Evolutionary conservation across 495 filamentous ascomycete genomes (phyloP), one percentile per base, ranked within the genome.

Genomic region (Penicillium arizonense): DNA sequence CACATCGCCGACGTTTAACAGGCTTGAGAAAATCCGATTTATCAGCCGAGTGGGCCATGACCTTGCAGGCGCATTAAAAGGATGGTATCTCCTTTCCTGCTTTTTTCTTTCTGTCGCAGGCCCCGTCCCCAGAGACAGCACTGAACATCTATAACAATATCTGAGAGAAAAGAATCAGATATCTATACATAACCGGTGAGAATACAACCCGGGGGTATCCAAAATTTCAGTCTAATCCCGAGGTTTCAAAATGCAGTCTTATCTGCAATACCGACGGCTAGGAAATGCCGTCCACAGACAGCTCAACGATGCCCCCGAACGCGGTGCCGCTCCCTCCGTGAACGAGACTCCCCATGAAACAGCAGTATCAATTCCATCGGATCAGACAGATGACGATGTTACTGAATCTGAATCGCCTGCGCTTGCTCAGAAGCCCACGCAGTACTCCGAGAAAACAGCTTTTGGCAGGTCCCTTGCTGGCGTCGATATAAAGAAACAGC

Each of bases 181-280:
- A 30, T 30, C 28, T 30, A 30, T 30, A 30, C 28, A 30, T 42
- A 33, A 50, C 40, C 48, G 53, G 57, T 53, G 53, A 61, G 50
- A 61, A 47, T 14, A 51, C 41, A 57, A 51, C 45, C 30, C 24
- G 20, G 13, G n/a, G 9, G n/a, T 26, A 13, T 8, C 18, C 10
- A 21, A 52, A 44, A 44, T 16, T 50, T 38, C 55, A 45, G 44
- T 57, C 54, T 57, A 55, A 55, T 52, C 51, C 16, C 20, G 47
- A 52, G 32, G 12, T 50, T 13, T 38, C 16, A 50, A 48, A 53
- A 72, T 71, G 70, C 70, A 73, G 51, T 69, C 70, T 1, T 58
- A 71, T 53, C 41, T 64, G 37, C 73, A 77, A 50, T 76, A 74
- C 55, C 69, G 70, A 21, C 64, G 71, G 28, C 68, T 77, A 37